phyloP scores from a whole-genome alignment of 2,329 filamentous ascomycete species.

The Aspergillus neoniger region DNA sequence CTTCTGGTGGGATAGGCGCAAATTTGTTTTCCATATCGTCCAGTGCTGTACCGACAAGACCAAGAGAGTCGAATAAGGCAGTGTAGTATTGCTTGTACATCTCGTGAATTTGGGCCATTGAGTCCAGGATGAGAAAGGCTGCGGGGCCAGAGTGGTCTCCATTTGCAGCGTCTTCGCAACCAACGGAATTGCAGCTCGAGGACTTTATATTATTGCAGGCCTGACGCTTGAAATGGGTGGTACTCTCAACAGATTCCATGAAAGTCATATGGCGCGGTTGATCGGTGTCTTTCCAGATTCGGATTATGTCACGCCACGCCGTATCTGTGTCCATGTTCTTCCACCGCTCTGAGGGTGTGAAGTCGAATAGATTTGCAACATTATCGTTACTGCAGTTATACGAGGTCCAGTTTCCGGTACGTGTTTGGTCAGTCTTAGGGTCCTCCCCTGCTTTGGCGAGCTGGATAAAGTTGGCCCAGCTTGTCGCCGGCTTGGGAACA shows the following conservation, averaged over 20 bases:
- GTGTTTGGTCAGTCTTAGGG: background rate
- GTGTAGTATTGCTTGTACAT: background rate
- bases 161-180: background rate
- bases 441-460: background rate
- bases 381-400: background rate
- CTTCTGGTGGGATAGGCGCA: constrained; percentile 17
- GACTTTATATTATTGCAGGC: background rate
- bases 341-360: background rate
- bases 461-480: background rate
- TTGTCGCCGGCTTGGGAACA: background rate
- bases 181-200: background rate
- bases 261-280: fast-evolving
- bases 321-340: background rate
- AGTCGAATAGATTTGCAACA: background rate
- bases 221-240: fast-evolving
- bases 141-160: background rate
- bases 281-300: background rate
- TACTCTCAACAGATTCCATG: background rate
- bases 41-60: background rate
- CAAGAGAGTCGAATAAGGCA: background rate
- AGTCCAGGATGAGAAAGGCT: background rate
- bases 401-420: background rate
- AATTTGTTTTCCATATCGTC: constrained; percentile 16
- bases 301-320: background rate
- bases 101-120: background rate